Percentiles rank a stretch among this genome's conserved stretches.
These are phyloP conservation scores for Niebla homalea DNA, from an alignment of 495 filamentous ascomycete genomes.

Conservation along the genomic window DNA sequence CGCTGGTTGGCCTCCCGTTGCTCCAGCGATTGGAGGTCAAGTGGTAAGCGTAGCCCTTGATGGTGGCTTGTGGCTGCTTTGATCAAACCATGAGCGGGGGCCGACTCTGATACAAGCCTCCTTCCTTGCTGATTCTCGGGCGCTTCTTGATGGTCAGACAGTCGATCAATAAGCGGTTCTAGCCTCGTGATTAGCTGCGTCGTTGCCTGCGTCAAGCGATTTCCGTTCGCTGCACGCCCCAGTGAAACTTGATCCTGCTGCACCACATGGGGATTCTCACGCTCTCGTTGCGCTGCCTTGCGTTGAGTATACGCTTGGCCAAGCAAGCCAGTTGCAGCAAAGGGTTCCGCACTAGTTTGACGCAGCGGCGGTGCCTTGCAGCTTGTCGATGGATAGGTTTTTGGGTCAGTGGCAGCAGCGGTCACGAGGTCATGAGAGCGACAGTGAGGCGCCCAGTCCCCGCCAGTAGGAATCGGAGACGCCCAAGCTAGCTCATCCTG, in stretches of 20 bases:
- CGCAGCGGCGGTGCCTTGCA: conserved; percentile 4
- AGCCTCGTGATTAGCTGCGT: conserved; percentile 25
- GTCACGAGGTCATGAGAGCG: too few species aligned
- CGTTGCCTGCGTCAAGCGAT: conserved; percentile 15
- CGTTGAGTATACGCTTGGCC: conserved; percentile 52
- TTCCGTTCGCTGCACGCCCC: not conserved
- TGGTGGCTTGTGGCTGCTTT: conserved; percentile 46
- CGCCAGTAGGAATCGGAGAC: too few species aligned
- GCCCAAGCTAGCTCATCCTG: too few species aligned
- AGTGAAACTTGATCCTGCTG: conserved; percentile 11
- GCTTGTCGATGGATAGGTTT: conserved; percentile 12
- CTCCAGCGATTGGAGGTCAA: too few species aligned
- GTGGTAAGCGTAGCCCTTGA: too few species aligned
- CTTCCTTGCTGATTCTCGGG: conserved; percentile 63
- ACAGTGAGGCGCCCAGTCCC: too few species aligned
- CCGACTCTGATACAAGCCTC: conserved; percentile 48
- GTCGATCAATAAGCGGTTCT: conserved; percentile 64
- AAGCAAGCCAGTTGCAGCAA: conserved; percentile 44
- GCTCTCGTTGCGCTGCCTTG: conserved; percentile 40
- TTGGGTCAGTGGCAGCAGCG: not conserved
- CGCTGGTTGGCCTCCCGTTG: too few species aligned
- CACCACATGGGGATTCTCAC: conserved; percentile 22
- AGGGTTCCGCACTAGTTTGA: conserved; percentile 31
- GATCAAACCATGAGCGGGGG: conserved; percentile 39
- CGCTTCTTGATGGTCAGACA: conserved; percentile 57